Evolutionary conservation across 345 rosid species (phyloP).

Genomic region (Physaria fendleri): DNA sequence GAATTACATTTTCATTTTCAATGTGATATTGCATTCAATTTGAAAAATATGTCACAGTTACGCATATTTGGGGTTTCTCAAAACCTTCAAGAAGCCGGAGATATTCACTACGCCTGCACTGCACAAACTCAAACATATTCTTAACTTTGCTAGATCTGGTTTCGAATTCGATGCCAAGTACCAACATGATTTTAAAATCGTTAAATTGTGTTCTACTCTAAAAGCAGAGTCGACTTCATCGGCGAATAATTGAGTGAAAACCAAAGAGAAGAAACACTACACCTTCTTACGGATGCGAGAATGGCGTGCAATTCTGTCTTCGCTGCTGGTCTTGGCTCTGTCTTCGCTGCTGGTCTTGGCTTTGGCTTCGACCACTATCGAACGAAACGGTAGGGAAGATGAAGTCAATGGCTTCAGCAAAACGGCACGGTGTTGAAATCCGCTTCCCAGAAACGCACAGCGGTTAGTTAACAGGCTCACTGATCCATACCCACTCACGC

Average conservation of each 20-base stretch:
- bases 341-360: constrained; percentile 59
- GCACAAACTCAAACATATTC: neutral
- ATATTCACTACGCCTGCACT: neutral
- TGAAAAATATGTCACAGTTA: neutral
- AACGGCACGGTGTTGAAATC: constrained; percentile 27
- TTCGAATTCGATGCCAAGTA: neutral
- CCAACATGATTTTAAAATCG: neutral
- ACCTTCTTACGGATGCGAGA: constrained; percentile 93
- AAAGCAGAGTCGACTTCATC: too few species aligned
- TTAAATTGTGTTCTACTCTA: neutral
- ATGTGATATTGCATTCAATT: neutral
- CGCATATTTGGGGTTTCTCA: neutral
- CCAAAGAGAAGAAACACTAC: neutral
- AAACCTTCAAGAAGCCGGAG: neutral
- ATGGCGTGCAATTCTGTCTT: constrained; percentile 83
- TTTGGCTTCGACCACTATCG: constrained; percentile 53
- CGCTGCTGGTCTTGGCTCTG: constrained; percentile 53
- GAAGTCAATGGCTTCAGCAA: constrained; percentile 27
- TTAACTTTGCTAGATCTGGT: neutral
- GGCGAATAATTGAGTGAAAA: neutral
- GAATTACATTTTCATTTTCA: neutral
- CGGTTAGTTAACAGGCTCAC: constrained; percentile 24
- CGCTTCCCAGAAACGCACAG: constrained; percentile 25
- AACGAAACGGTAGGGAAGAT: constrained; percentile 16
- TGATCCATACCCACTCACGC: constrained; percentile 29